Evolutionary conservation across 495 filamentous ascomycete species (phyloP).

Genomic region (Talaromyces nanjingensis): DNA sequence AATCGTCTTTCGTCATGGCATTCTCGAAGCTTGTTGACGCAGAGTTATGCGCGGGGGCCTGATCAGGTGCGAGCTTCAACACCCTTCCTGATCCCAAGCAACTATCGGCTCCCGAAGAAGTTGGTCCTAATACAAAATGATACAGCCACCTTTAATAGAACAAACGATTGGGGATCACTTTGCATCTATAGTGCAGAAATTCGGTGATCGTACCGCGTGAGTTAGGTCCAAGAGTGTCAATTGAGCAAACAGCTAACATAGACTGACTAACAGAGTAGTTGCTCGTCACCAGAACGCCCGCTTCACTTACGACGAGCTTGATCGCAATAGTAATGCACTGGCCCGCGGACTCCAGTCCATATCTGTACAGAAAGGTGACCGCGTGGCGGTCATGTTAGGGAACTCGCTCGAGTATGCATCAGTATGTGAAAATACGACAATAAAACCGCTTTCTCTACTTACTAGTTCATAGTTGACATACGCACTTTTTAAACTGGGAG

Average conservation of each 20-base stretch:
- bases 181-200: constrained; percentile 54
- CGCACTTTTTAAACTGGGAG: constrained; percentile 87
- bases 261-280: constrained; percentile 47
- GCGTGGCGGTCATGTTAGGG: constrained; percentile 79
- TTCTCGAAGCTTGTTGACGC: constrained; percentile 32
- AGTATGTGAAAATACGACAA: constrained; percentile 27
- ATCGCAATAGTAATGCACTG: constrained; percentile 68
- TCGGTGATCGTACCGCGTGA: constrained; percentile 73
- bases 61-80: constrained; percentile 26
- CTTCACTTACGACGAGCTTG: constrained; percentile 68
- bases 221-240: constrained; percentile 14
- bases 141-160: constrained; percentile 64
- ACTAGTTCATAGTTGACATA: constrained; percentile 54
- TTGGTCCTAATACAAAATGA: neutral
- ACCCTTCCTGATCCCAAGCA: neutral
- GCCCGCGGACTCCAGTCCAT: constrained; percentile 64
- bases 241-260: neutral
- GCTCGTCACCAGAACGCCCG: constrained; percentile 55
- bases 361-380: constrained; percentile 77
- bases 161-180: constrained; percentile 82
- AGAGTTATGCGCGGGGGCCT: constrained; percentile 40
- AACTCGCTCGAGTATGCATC: constrained; percentile 79
- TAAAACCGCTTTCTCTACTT: neutral
- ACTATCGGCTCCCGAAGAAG: neutral
- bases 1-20: neutral